These are phyloP conservation scores for Flaveria floridana DNA, from an alignment of 140 eudicot genomes.

Conservation along the genomic window DNA sequence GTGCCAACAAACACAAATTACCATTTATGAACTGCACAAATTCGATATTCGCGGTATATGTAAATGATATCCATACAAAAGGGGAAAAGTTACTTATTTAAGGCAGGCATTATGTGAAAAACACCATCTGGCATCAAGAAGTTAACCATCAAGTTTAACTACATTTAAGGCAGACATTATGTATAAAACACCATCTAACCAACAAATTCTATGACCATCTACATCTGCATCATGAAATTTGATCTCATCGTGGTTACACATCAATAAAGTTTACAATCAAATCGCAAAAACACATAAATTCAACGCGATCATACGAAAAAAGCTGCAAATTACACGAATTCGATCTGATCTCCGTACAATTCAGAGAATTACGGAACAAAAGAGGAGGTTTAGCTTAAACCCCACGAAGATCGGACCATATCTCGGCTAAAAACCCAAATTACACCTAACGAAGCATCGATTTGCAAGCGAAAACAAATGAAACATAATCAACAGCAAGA, in stretches of 20 bases:
- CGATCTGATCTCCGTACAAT: conserved; percentile 36
- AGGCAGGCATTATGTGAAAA: neutral
- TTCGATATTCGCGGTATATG: neutral
- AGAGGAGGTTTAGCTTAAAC: conserved; percentile 26
- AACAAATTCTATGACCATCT: neutral
- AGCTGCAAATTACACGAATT: conserved; percentile 9
- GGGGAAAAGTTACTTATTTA: neutral
- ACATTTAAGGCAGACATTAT: too few species aligned
- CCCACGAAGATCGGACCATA: conserved; percentile 38
- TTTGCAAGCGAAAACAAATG: conserved; percentile 17
- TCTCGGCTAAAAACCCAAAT: conserved; percentile 4
- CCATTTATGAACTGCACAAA: conserved; percentile 16
- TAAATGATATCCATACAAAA: neutral
- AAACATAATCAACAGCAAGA: neutral
- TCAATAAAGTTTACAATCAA: neutral
- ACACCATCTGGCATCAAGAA: neutral
- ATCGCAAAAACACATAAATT: neutral
- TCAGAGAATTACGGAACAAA: conserved; percentile 13
- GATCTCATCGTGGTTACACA: neutral
- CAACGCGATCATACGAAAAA: neutral
- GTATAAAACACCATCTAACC: neutral
- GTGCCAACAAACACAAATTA: neutral
- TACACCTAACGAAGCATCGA: conserved; percentile 20
- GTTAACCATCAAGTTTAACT: neutral
- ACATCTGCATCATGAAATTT: neutral